Conservation (phyloP, 257 asterid species). For the Eustoma russellianum region DNA sequence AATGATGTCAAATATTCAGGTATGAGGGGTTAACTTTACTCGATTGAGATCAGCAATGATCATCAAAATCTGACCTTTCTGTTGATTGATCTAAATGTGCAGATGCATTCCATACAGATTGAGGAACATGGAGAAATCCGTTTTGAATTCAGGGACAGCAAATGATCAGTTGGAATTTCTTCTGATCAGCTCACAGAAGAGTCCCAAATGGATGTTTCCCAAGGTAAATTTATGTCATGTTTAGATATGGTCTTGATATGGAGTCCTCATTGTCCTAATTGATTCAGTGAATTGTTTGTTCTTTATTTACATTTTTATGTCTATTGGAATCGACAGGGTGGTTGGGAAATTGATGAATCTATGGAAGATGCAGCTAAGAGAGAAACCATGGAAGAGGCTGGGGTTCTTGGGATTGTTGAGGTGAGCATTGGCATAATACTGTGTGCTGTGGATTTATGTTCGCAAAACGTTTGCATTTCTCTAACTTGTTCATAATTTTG, state of each 20-base stretch:
- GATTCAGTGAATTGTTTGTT: background rate
- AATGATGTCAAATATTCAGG: no score
- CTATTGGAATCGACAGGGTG: conserved; percentile 43
- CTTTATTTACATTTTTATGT: conserved; percentile 19
- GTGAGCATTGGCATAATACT: conserved; percentile 24
- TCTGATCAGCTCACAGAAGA: conserved; percentile 82
- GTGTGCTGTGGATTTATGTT: background rate
- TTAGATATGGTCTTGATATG: background rate
- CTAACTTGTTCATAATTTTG: background rate
- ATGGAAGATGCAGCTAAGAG: conserved; percentile 75
- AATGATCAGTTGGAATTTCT: conserved; percentile 71
- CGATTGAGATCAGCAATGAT: no score
- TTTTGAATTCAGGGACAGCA: conserved; percentile 18
- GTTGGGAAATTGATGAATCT: conserved; percentile 91
- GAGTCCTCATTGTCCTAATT: conserved; percentile 1
- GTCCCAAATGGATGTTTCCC: conserved; percentile 85
- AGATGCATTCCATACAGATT: conserved; percentile 86
- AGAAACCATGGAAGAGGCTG: conserved; percentile 91
- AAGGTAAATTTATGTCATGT: conserved; percentile 39
- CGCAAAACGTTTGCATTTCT: background rate
- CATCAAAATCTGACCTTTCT: background rate
- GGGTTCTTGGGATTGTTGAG: conserved; percentile 67
- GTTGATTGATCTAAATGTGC: conserved; percentile 14
- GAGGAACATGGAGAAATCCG: conserved; percentile 25
- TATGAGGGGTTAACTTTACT: no score